Evolutionary conservation across 208 protist species (phyloP).

Genomic region (Leishmania guyanensis): DNA sequence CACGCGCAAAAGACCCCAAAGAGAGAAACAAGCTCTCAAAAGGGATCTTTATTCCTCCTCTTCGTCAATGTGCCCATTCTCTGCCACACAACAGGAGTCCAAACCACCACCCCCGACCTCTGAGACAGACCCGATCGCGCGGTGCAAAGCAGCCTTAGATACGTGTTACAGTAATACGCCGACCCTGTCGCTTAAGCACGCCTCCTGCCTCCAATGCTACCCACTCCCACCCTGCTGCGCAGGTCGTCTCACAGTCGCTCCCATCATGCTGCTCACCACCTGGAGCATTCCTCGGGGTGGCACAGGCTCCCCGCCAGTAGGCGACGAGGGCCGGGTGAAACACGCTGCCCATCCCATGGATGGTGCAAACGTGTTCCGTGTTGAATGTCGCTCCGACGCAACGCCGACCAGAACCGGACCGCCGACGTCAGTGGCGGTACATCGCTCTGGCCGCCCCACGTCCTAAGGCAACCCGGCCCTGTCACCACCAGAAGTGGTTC

Average conservation of each 20-base stretch:
- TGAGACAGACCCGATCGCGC: not conserved
- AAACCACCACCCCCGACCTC: not conserved
- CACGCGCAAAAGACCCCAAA: too few relatives aligned
- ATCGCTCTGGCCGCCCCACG: not conserved
- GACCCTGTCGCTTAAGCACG: not conserved
- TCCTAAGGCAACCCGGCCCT: too few relatives aligned
- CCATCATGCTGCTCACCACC: too few relatives aligned
- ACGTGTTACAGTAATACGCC: too few relatives aligned
- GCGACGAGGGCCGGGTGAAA: too few relatives aligned
- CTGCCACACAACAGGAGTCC: not conserved
- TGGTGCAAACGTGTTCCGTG: not conserved
- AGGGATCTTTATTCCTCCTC: not conserved
- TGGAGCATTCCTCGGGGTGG: not conserved
- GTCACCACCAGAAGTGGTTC: not conserved
- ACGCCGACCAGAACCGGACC: not conserved
- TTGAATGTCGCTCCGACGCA: not conserved
- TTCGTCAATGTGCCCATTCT: not conserved
- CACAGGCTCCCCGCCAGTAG: too few relatives aligned
- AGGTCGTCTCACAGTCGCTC: too few relatives aligned
- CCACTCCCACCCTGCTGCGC: not conserved
- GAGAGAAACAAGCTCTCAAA: not conserved
- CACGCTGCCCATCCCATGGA: not conserved
- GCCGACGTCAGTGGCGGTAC: too few relatives aligned
- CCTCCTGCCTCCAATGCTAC: not conserved
- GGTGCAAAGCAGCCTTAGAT: not conserved